These are phyloP conservation scores for Globisporangium cystogenes DNA, from an alignment of 352 stramenopile species.

Conservation along the genomic window DNA sequence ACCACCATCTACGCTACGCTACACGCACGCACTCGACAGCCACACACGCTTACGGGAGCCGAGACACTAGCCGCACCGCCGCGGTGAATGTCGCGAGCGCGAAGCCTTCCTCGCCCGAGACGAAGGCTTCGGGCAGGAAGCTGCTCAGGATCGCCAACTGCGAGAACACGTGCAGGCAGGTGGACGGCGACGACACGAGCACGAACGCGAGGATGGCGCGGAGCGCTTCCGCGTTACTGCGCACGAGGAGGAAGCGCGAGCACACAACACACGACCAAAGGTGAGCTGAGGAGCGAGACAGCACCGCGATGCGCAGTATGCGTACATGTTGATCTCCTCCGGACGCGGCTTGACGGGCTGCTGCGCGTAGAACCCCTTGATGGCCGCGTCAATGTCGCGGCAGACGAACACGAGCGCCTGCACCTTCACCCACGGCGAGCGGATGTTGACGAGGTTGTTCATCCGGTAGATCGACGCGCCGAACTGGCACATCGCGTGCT, in stretches of 20 bases:
- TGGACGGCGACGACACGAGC: constrained; percentile 34
- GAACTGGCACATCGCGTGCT: constrained; percentile 32
- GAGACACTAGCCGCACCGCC: constrained; percentile 36
- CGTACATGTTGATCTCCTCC: constrained; percentile 35
- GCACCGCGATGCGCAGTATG: not conserved
- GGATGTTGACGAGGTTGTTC: constrained; percentile 35
- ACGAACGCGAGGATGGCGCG: constrained; percentile 48
- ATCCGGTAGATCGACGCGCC: constrained; percentile 31
- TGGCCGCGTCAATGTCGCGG: constrained; percentile 30
- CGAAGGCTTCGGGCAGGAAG: constrained; percentile 29
- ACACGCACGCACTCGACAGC: not conserved
- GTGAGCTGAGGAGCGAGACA: too few species aligned
- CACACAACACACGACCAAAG: not conserved
- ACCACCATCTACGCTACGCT: not conserved
- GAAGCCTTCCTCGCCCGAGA: constrained; percentile 37
- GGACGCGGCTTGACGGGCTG: constrained; percentile 11
- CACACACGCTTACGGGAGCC: constrained; percentile 16
- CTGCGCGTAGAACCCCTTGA: constrained; percentile 37
- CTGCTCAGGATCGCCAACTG: constrained; percentile 56
- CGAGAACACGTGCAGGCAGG: constrained; percentile 41
- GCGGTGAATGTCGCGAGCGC: constrained; percentile 42
- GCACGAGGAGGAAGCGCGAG: not conserved
- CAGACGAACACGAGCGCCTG: constrained; percentile 38
- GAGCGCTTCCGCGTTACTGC: constrained; percentile 41
- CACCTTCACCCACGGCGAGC: constrained; percentile 53